Evolutionary conservation across 129 eudicot species (phyloP), one percentile per base, ranked within the genome.

Genomic region (Artemisia annua): DNA sequence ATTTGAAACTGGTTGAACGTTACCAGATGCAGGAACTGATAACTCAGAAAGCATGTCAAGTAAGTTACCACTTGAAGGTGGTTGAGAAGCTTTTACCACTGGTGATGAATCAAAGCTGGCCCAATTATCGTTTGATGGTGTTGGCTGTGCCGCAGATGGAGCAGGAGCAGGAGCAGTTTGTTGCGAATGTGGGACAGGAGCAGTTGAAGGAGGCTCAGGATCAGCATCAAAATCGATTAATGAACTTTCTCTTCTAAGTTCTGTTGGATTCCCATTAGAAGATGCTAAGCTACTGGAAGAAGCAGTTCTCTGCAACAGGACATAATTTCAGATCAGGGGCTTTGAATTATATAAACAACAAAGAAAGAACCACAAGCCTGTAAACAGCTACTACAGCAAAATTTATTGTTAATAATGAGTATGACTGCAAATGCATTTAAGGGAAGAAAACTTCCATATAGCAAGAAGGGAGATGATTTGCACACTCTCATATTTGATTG

Each of bases 261-360:
- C 97, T 4, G 83, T 65, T 20, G 88, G 90, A 55, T 91, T 88
- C 75, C 90, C 96, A 74, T 83, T 86, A 52, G 89, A 82, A 61
- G 98, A 94, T 73, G 94, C 89, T 84, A 94, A 80, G 82, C 97
- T 90, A 83, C 99, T 85, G 54, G 97, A 95, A 76, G 97, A 95
- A 69, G 78, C 89, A 66, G 96, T 86, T 83, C 99, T 88, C 97
- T 95, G 91, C 75, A 74, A 63, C 26, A 50, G 64, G 43, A 68
- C 22, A 80, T 22, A 43, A 48, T 51, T 70, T 24, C 28, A 30
- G 67, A 62, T 62, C 32, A 20, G 26, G 22, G 13, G 63, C 2
- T 58, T 22, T 7, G 26, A 20, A 20, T 3, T 58, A 58, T 8
- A 35, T 22, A 14, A 58, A 58, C 10, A 13, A 57, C 15, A 57